Evolutionary conservation across 2,329 filamentous ascomycete genomes (phyloP).

Genomic region (Sphaerulina vaccinii): DNA sequence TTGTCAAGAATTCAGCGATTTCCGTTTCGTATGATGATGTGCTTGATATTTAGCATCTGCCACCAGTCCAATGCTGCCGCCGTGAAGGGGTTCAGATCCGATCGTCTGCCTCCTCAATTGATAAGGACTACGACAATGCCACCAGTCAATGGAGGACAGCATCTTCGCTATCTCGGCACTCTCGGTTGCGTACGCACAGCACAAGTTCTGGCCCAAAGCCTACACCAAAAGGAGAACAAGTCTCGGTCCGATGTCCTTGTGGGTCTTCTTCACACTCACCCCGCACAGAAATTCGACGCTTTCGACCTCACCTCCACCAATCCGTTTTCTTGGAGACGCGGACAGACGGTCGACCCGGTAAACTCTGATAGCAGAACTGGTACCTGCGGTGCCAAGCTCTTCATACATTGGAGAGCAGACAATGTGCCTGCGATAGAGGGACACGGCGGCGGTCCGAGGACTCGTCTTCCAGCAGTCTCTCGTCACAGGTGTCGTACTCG

Average conservation of each 20-base stretch:
- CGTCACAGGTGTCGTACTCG: background rate
- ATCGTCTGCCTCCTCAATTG: constrained; percentile 12
- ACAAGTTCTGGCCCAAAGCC: constrained; percentile 1
- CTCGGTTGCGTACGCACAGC: constrained; percentile 7
- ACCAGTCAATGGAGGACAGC: constrained; percentile 8
- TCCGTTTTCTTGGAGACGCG: constrained; percentile 4
- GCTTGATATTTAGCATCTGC: constrained; percentile 14
- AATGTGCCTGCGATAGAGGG: background rate
- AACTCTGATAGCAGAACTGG: constrained; percentile 20
- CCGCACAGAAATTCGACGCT: constrained; percentile 2
- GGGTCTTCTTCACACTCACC: constrained; percentile 7
- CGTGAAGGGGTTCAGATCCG: constrained; percentile 6
- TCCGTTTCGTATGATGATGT: constrained; percentile 1
- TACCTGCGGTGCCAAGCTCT: constrained; percentile 17
- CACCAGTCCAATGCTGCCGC: constrained; percentile 6
- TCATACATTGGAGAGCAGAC: background rate
- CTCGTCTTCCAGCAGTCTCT: background rate
- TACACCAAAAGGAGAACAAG: background rate
- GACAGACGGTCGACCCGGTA: constrained; percentile 6
- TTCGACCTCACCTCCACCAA: constrained; percentile 4
- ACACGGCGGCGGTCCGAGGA: constrained; percentile 12
- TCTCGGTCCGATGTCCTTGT: constrained; percentile 14
- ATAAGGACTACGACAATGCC: constrained; percentile 15
- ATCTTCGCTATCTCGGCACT: constrained; percentile 11
- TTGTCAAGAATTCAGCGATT: background rate